phyloP scores from a whole-genome alignment of 2,329 filamentous ascomycete species.

The Arthrobotrys sphaeroides region DNA sequence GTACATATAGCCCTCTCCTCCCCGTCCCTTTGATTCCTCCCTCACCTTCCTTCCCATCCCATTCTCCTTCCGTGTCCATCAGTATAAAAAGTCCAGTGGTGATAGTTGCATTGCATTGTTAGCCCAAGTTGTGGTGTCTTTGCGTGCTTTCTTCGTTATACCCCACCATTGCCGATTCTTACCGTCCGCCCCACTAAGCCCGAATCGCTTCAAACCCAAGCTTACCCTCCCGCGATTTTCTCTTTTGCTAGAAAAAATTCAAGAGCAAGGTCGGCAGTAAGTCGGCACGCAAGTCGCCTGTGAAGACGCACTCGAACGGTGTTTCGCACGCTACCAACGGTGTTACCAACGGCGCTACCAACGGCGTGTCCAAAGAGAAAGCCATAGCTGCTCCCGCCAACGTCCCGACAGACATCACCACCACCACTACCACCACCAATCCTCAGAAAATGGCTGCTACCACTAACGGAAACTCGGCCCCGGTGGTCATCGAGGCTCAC shows the following conservation, averaged over 20 bases:
- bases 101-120: neutral
- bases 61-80: neutral
- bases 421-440: too few relatives aligned
- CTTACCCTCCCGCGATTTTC: conserved; percentile 15
- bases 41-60: conserved; percentile 1
- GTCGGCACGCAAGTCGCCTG: conserved; percentile 35
- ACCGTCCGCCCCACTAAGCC: conserved; percentile 7
- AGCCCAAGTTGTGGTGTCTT: conserved; percentile 6
- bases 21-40: conserved; percentile 11
- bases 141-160: neutral
- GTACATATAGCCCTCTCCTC: conserved; percentile 53
- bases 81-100: neutral
- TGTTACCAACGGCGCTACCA: conserved; percentile 38
- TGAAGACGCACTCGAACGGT: conserved; percentile 31
- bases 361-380: conserved; percentile 33
- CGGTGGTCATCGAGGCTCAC: conserved; percentile 76
- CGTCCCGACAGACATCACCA: neutral
- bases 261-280: conserved; percentile 50
- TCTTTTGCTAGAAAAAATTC: conserved; percentile 47
- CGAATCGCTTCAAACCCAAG: conserved; percentile 7
- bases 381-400: neutral
- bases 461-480: conserved; percentile 14
- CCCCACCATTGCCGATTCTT: conserved; percentile 28
- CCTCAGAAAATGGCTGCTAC: conserved; percentile 16
- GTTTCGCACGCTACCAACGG: conserved; percentile 40